Conservation (phyloP, 805 yeast species). For the Teunomyces panamensis region DNA sequence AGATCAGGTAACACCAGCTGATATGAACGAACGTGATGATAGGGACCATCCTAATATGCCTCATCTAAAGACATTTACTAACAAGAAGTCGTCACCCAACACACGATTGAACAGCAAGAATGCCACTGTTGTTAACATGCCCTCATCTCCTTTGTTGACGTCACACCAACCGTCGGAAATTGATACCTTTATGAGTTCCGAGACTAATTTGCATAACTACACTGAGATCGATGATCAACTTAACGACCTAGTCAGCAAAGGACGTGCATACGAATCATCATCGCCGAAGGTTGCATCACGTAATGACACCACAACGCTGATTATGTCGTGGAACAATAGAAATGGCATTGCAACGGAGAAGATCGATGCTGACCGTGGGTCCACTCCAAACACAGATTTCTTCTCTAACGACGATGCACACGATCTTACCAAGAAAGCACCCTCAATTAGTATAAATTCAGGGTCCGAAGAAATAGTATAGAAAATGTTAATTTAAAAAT, state of each 20-base stretch:
- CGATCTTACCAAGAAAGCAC: background rate
- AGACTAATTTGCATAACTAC: constrained; percentile 10
- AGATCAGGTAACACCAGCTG: constrained; percentile 26
- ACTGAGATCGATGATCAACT: constrained; percentile 20
- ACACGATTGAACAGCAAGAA: constrained; percentile 16
- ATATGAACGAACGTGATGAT: constrained; percentile 15
- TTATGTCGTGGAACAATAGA: constrained; percentile 20
- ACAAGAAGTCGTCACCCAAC: constrained; percentile 22
- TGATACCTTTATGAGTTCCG: constrained; percentile 15
- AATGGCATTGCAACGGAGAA: constrained; percentile 2
- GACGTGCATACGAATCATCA: constrained; percentile 19
- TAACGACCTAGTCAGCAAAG: constrained; percentile 14
- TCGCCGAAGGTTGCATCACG: constrained; percentile 34
- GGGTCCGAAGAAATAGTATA: background rate
- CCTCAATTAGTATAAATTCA: background rate
- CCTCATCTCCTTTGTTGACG: constrained; percentile 38
- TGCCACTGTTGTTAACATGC: constrained; percentile 32
- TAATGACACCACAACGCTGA: constrained; percentile 34
- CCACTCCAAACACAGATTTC: constrained; percentile 28
- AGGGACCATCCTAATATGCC: constrained; percentile 27
- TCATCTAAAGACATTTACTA: constrained; percentile 28
- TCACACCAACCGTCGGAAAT: constrained; percentile 13
- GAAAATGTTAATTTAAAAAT: background rate
- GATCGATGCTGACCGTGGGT: constrained; percentile 12
- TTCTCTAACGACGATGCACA: constrained; percentile 19